Percentiles rank a stretch among this genome's conserved stretches.
phyloP scores from a whole-genome alignment of 2,329 filamentous ascomycete species.

The Fusarium scirpi region DNA sequence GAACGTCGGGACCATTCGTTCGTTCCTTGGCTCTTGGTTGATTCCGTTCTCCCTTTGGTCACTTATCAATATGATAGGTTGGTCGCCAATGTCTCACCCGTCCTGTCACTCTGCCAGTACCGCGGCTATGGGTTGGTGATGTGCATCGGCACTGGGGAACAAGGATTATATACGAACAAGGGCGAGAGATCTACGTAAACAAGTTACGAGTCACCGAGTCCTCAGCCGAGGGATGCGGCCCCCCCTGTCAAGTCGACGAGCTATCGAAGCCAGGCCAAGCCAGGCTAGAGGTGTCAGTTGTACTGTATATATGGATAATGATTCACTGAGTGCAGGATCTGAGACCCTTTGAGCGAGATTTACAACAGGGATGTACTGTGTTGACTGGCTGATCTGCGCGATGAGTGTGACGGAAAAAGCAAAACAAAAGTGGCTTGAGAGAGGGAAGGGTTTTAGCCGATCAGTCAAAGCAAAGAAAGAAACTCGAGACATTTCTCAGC shows the following conservation, averaged over 20 bases:
- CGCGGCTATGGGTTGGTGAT: slow-evolving; percentile 29
- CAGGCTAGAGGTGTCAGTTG: slow-evolving; percentile 22
- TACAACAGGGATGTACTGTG: slow-evolving; percentile 24
- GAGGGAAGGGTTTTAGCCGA: slow-evolving; percentile 11
- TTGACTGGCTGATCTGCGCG: neutral
- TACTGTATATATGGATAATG: slow-evolving; percentile 9
- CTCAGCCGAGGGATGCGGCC: slow-evolving; percentile 14
- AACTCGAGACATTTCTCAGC: slow-evolving; percentile 32
- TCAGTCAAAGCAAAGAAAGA: slow-evolving; percentile 13
- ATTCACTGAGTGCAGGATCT: slow-evolving; percentile 43
- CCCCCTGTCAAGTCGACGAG: slow-evolving; percentile 14
- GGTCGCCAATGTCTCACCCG: slow-evolving; percentile 26
- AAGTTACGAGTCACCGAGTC: slow-evolving; percentile 15
- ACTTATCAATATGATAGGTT: slow-evolving; percentile 28
- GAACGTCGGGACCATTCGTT: slow-evolving; percentile 29
- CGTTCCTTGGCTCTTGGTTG: slow-evolving; percentile 2
- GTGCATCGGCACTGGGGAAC: neutral
- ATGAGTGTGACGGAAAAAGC: slow-evolving; percentile 17
- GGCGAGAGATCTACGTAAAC: slow-evolving; percentile 28
- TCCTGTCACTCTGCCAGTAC: slow-evolving; percentile 40
- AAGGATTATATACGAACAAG: slow-evolving; percentile 18
- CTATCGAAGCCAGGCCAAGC: slow-evolving; percentile 5
- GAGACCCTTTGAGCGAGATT: slow-evolving; percentile 34
- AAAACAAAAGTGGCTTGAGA: slow-evolving; percentile 9
- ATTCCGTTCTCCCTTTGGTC: slow-evolving; percentile 17